A percentile compares a stretch with the other conserved stretches of the same genome.
Conservation (phyloP, 306 rosid genomes). For the Citrullus mucosospermus region DNA sequence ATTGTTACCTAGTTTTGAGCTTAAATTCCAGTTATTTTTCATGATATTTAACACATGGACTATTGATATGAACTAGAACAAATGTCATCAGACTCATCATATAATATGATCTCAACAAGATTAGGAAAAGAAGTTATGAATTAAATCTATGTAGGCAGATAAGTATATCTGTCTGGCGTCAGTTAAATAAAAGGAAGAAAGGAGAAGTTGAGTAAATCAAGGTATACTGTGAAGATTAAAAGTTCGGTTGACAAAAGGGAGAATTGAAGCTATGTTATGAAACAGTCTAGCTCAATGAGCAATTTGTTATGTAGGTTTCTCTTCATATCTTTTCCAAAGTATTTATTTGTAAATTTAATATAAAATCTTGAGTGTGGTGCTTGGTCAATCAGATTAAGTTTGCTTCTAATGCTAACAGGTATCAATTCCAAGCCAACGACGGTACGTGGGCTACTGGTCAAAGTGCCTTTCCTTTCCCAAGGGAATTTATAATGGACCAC, state of each 20-base stretch:
- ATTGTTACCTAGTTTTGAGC: background rate
- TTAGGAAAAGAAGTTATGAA: background rate
- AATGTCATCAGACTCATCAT: background rate
- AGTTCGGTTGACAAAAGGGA: background rate
- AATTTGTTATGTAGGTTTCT: background rate
- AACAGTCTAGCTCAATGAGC: background rate
- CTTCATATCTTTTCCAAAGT: background rate
- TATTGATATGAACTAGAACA: background rate
- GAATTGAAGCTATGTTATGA: background rate
- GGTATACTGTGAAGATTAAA: background rate
- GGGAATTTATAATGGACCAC: constrained; percentile 21
- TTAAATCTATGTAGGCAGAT: background rate
- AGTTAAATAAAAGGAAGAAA: background rate
- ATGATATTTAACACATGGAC: background rate
- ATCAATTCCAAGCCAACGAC: constrained; percentile 97
- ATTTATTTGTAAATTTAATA: background rate
- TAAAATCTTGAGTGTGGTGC: background rate
- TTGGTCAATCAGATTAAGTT: background rate
- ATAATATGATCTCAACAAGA: background rate
- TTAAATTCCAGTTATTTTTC: background rate
- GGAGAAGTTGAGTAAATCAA: background rate
- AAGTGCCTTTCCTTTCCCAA: constrained; percentile 37
- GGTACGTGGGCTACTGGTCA: constrained; percentile 67
- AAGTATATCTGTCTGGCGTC: background rate
- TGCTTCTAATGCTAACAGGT: constrained; percentile 36